These are phyloP conservation scores for Cercophora samala DNA, from an alignment of 495 filamentous ascomycete species.

Conservation along the genomic window DNA sequence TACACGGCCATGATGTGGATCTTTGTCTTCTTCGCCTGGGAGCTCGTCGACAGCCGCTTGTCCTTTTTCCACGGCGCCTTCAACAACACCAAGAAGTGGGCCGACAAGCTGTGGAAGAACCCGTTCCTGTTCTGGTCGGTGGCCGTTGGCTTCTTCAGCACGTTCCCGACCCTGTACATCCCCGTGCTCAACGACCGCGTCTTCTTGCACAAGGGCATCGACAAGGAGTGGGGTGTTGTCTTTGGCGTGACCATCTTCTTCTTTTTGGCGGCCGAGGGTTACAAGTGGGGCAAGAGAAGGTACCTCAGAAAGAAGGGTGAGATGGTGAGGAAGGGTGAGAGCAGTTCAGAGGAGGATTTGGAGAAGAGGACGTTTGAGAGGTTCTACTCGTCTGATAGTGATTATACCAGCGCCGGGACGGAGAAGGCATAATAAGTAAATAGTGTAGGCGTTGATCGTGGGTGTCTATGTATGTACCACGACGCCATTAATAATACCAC, in stretches of 20 bases:
- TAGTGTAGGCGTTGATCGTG: background rate
- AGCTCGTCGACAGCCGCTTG: constrained; percentile 65
- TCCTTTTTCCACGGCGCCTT: constrained; percentile 61
- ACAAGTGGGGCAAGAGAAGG: constrained; percentile 40
- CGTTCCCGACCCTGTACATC: constrained; percentile 72
- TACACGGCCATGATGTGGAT: constrained; percentile 75
- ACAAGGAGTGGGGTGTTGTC: constrained; percentile 69
- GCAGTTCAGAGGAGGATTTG: constrained; percentile 14
- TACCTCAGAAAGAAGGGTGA: constrained; percentile 8
- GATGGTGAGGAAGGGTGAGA: constrained; percentile 13
- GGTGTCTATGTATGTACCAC: background rate
- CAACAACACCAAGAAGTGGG: constrained; percentile 50
- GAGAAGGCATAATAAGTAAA: background rate
- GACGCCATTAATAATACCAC: background rate
- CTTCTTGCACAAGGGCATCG: constrained; percentile 69
- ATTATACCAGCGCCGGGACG: background rate
- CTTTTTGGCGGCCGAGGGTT: constrained; percentile 58
- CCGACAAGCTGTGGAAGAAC: constrained; percentile 65
- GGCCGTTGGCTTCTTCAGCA: constrained; percentile 59
- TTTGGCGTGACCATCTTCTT: constrained; percentile 59
- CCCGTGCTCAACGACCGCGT: constrained; percentile 64
- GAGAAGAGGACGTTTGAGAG: constrained; percentile 18
- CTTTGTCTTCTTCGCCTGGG: constrained; percentile 69
- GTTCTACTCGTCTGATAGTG: constrained; percentile 15
- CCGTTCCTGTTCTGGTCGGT: constrained; percentile 73